Conservation (phyloP, 768 basidiomycete genomes). For the Termitomyces sp. region DNA sequence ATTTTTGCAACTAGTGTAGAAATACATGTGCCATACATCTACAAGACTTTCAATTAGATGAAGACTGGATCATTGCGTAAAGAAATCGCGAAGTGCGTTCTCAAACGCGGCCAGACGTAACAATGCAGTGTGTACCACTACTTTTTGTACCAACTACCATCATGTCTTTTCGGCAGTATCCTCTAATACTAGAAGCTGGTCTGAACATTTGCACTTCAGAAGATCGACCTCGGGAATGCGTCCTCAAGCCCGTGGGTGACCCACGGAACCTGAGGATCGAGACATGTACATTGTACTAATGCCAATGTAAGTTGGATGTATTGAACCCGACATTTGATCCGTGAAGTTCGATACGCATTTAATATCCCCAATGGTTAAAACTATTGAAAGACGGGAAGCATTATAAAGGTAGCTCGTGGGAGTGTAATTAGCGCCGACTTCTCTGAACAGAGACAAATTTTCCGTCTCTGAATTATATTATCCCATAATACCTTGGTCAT, state of each 20-base stretch:
- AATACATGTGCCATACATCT: not conserved
- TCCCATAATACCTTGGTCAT: not conserved
- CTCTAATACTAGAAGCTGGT: too few relatives aligned
- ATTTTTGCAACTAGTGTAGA: not conserved
- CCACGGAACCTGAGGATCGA: too few relatives aligned
- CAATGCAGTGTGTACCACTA: not conserved
- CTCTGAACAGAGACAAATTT: not conserved
- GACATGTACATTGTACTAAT: too few relatives aligned
- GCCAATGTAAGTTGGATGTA: too few relatives aligned
- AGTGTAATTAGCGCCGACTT: not conserved
- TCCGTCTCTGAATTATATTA: not conserved
- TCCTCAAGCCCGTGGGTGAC: too few relatives aligned
- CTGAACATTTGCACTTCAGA: too few relatives aligned
- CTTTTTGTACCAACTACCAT: too few relatives aligned
- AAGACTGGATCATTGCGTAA: not conserved
- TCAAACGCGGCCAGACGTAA: not conserved
- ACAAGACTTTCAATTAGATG: not conserved
- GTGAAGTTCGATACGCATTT: too few relatives aligned
- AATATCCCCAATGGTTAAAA: not conserved
- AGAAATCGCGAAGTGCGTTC: not conserved
- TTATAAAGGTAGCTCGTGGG: not conserved
- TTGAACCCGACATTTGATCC: too few relatives aligned
- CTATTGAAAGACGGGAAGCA: too few relatives aligned
- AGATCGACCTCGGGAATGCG: too few relatives aligned
- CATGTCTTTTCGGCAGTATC: too few relatives aligned